Conservation (phyloP, 768 basidiomycete genomes). For the Russula ochroleuca region DNA sequence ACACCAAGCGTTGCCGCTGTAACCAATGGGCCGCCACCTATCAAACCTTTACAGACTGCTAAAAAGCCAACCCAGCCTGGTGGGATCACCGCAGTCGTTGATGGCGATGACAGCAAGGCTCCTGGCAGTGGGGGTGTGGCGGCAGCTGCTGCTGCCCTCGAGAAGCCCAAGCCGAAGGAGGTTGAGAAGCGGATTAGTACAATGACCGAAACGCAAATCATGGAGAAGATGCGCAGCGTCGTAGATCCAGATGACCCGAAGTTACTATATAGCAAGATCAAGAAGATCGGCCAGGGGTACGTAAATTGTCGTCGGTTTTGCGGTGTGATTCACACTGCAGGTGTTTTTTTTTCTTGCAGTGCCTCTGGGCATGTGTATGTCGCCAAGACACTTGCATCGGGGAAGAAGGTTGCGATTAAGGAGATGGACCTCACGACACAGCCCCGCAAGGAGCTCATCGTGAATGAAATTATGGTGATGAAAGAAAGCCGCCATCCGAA, state of each 20-base stretch:
- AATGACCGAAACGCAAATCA: constrained; percentile 96
- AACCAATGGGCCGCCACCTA: constrained; percentile 51
- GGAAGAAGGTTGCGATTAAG: constrained; percentile 93
- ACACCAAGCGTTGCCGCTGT: constrained; percentile 46
- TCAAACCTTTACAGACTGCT: constrained; percentile 63
- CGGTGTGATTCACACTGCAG: background rate
- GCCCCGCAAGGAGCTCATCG: constrained; percentile 94
- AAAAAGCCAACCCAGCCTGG: constrained; percentile 57
- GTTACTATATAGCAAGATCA: constrained; percentile 89
- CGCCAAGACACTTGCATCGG: constrained; percentile 80
- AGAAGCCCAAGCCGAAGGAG: constrained; percentile 55
- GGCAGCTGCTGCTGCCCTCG: constrained; percentile 67
- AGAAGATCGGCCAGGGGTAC: constrained; percentile 98
- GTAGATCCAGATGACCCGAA: constrained; percentile 87
- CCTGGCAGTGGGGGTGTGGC: constrained; percentile 45
- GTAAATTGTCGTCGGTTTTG: constrained; percentile 31
- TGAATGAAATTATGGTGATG: constrained; percentile 98
- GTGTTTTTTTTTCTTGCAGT: constrained; percentile 40
- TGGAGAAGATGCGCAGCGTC: constrained; percentile 92
- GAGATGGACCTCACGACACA: constrained; percentile 96
- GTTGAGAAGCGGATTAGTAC: constrained; percentile 86
- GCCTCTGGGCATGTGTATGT: constrained; percentile 98
- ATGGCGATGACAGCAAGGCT: constrained; percentile 46
- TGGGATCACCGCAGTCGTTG: constrained; percentile 46
- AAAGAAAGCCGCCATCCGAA: constrained; percentile 97